Conservation (phyloP, 371 early-diverging fungal genomes). For the Zancudomyces culisetae region DNA sequence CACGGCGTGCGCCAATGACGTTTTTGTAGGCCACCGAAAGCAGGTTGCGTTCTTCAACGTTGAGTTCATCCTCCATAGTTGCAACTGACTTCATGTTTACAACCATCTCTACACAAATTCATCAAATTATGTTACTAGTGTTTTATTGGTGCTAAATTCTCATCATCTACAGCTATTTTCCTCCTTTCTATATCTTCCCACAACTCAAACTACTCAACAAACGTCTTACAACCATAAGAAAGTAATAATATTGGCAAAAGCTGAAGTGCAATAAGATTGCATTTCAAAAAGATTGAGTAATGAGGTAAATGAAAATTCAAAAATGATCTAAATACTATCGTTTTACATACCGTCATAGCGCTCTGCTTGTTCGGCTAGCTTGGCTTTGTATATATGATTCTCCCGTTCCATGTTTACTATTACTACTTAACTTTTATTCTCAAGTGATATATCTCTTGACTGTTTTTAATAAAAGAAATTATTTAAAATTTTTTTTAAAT, state of each 20-base stretch:
- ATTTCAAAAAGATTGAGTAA: too few species aligned
- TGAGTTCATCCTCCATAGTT: constrained; percentile 51
- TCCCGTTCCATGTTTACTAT: constrained; percentile 24
- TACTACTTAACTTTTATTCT: too few species aligned
- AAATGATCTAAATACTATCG: too few species aligned
- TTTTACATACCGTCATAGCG: constrained; percentile 85
- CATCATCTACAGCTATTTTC: not conserved
- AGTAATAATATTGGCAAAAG: too few species aligned
- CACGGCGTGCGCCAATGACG: constrained; percentile 97
- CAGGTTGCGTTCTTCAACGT: constrained; percentile 95
- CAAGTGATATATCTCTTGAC: too few species aligned
- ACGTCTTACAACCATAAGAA: not conserved
- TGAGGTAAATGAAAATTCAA: too few species aligned
- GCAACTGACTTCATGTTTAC: constrained; percentile 78
- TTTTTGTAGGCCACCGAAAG: constrained; percentile 99
- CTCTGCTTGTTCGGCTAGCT: constrained; percentile 97
- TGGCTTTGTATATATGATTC: constrained; percentile 48
- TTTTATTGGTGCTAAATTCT: not conserved
- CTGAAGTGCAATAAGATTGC: too few species aligned
- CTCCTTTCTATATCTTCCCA: not conserved
- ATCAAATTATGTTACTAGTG: not conserved
- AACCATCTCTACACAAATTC: constrained; percentile 65
- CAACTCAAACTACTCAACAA: not conserved
- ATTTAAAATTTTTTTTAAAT: too few species aligned
- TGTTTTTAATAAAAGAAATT: too few species aligned